Conservation (phyloP, 495 filamentous ascomycete genomes). For the Xylaria nigripes region DNA sequence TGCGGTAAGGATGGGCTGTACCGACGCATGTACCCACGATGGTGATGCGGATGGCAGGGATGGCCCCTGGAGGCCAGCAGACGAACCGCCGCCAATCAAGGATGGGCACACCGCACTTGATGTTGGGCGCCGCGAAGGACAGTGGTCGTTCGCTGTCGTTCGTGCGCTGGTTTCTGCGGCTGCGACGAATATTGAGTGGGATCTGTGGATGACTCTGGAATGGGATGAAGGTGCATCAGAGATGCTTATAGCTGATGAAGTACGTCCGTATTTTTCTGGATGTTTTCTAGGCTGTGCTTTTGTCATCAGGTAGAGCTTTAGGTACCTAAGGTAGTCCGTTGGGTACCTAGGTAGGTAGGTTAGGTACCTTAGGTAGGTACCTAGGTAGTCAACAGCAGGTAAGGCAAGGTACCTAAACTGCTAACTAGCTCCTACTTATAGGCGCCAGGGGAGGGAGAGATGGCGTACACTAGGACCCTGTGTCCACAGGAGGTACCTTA, state of each 20-base stretch:
- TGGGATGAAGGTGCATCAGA: not conserved
- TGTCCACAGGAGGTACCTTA: not conserved
- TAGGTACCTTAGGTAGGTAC: too few relatives aligned
- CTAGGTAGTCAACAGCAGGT: too few relatives aligned
- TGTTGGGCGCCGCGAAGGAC: constrained; percentile 7
- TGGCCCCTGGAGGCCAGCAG: constrained; percentile 11
- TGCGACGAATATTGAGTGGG: not conserved
- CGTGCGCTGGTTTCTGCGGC: constrained; percentile 10
- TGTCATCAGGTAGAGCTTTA: not conserved
- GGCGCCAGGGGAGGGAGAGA: not conserved
- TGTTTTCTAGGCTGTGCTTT: not conserved
- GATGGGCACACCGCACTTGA: constrained; percentile 5
- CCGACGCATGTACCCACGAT: not conserved
- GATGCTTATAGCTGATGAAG: not conserved
- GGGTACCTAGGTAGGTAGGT: too few relatives aligned
- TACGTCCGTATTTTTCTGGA: not conserved
- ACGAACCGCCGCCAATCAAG: constrained; percentile 2
- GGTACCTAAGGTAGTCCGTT: too few relatives aligned
- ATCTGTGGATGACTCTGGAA: not conserved
- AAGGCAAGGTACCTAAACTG: not conserved
- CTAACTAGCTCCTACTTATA: too few relatives aligned
- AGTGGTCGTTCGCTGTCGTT: constrained; percentile 7
- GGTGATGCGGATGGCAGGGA: not conserved
- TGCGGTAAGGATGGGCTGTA: not conserved
- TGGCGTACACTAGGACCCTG: not conserved